A percentile compares a stretch with the other conserved stretches of the same genome.
Evolutionary conservation across 208 protist species (phyloP).

Genomic region (Angomonas deanei): DNA sequence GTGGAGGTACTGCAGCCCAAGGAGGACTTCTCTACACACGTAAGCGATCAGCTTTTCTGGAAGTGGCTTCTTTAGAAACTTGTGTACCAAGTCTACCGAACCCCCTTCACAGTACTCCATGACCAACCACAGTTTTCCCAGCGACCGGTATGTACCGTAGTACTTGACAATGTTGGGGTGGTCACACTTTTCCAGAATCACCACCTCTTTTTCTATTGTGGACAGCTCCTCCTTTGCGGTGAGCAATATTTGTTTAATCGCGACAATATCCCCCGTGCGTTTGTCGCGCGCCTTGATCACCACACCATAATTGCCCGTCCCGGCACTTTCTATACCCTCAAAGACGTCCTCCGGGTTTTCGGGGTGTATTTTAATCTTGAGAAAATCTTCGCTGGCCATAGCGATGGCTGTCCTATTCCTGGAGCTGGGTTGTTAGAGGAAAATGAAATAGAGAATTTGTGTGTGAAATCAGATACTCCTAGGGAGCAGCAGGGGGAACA

Average conservation of each 20-base stretch:
- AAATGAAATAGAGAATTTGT: too few species aligned
- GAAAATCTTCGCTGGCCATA: background rate
- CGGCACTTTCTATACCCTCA: conserved; percentile 72
- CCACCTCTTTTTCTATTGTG: conserved; percentile 77
- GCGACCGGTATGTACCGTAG: conserved; percentile 78
- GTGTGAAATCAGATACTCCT: too few species aligned
- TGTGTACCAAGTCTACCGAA: conserved; percentile 82
- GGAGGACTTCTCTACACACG: conserved; percentile 72
- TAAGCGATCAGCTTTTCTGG: conserved; percentile 85
- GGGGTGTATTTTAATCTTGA: conserved; percentile 43
- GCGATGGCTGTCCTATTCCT: too few species aligned
- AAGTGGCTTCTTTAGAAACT: conserved; percentile 69
- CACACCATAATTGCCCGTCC: conserved; percentile 95
- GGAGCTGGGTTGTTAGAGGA: too few species aligned
- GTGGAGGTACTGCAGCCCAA: conserved; percentile 89
- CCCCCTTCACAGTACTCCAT: conserved; percentile 94
- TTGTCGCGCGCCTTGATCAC: conserved; percentile 94
- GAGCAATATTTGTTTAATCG: conserved; percentile 87
- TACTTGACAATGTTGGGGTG: conserved; percentile 90
- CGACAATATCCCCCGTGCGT: conserved; percentile 69
- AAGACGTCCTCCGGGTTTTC: conserved; percentile 80
- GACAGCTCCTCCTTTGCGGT: conserved; percentile 76
- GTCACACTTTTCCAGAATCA: conserved; percentile 74
- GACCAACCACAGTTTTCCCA: conserved; percentile 86
- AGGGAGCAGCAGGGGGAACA: too few species aligned